Conservation (phyloP, 352 stramenopile species). For the Phytophthora cryptogea region DNA sequence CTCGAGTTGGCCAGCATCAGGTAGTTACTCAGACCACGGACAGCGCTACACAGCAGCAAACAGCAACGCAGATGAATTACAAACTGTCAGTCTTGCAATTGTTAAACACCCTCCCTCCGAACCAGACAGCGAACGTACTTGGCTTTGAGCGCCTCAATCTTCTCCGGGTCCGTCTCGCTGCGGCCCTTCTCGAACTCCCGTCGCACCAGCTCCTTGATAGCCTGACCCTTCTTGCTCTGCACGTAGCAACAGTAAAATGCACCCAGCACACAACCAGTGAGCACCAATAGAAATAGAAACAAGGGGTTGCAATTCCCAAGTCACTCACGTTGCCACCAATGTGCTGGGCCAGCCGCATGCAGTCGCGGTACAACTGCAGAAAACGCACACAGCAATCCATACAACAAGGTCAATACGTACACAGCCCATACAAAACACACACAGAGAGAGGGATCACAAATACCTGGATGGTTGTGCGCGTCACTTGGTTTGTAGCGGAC, state of each 20-base stretch:
- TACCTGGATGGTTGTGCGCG: conserved; percentile 78
- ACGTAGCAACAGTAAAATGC: conserved; percentile 1
- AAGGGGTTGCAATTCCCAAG: neutral
- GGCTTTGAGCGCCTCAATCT: conserved; percentile 83
- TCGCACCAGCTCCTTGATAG: conserved; percentile 73
- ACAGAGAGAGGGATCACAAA: neutral
- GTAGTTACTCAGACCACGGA: conserved; percentile 88
- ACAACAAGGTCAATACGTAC: neutral
- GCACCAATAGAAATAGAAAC: conserved; percentile 5
- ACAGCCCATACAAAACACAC: neutral
- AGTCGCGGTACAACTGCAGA: conserved; percentile 83
- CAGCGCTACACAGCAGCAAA: conserved; percentile 42
- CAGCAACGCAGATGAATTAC: neutral
- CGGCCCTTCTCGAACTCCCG: conserved; percentile 83
- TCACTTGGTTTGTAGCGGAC: conserved; percentile 66
- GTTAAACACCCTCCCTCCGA: too few species aligned
- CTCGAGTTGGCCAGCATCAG: conserved; percentile 87
- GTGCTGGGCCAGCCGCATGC: conserved; percentile 85
- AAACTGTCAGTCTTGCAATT: neutral
- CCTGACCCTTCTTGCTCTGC: conserved; percentile 84
- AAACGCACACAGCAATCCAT: neutral
- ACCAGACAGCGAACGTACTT: conserved; percentile 51
- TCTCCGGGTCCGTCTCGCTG: conserved; percentile 76
- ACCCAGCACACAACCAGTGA: conserved; percentile 6
- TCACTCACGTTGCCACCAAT: conserved; percentile 78